phyloP scores from a whole-genome alignment of 306 rosid species.

The Crotalaria pallida region DNA sequence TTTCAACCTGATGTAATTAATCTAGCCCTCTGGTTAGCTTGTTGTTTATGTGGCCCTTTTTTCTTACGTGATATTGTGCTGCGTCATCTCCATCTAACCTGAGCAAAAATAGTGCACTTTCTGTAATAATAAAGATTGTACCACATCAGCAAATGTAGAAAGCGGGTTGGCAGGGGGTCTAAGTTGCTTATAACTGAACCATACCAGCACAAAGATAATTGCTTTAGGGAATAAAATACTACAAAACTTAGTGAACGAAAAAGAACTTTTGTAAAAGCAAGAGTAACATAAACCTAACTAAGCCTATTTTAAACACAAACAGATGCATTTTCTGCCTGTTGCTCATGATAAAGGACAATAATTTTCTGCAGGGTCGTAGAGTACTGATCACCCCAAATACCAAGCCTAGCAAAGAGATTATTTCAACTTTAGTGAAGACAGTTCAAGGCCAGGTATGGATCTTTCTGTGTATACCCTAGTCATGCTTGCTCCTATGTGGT shows the following conservation, averaged over 20 bases:
- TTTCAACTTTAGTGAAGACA: constrained; percentile 64
- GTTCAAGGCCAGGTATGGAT: constrained; percentile 73
- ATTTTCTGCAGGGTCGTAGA: constrained; percentile 62
- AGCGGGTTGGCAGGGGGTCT: background rate
- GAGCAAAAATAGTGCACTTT: background rate
- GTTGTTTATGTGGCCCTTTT: background rate
- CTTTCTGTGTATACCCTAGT: background rate
- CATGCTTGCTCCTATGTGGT: background rate
- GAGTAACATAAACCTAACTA: background rate
- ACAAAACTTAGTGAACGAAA: background rate
- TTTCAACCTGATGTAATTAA: background rate
- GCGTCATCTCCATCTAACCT: constrained; percentile 1
- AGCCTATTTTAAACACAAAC: background rate
- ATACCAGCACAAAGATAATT: background rate
- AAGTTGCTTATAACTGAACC: background rate
- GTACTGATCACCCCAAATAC: constrained; percentile 79
- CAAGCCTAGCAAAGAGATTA: constrained; percentile 72
- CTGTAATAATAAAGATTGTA: background rate
- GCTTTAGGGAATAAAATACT: constrained; percentile 9
- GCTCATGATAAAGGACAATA: constrained; percentile 9
- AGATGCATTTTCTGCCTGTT: constrained; percentile 20
- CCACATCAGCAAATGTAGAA: background rate
- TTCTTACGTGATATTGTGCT: background rate
- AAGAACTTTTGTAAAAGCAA: background rate
- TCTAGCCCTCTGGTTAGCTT: background rate